These are phyloP conservation scores for Aspergillus taichungensis DNA, from an alignment of 495 filamentous ascomycete genomes.

Conservation along the genomic window DNA sequence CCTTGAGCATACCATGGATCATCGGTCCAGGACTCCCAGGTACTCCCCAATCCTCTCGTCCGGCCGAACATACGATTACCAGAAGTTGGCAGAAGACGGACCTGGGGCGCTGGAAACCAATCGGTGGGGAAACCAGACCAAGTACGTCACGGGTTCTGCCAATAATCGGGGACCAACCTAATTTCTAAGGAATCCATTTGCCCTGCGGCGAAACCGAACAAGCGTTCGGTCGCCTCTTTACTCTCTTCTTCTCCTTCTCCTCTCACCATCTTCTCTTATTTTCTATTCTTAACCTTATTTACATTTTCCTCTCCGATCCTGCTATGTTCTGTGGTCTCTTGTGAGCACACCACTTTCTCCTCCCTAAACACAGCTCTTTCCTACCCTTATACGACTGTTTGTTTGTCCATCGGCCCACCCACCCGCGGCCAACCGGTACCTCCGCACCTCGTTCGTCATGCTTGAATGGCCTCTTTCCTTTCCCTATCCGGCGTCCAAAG, in stretches of 20 bases:
- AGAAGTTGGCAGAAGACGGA: not conserved
- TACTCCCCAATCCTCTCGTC: no score
- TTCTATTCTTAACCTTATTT: slow-evolving; percentile 2
- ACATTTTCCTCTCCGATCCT: not conserved
- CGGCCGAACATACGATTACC: not conserved
- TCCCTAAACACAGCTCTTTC: no score
- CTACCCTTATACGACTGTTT: no score
- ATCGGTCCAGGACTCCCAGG: no score
- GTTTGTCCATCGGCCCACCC: not conserved
- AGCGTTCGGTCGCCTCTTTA: not conserved
- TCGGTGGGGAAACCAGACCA: not conserved
- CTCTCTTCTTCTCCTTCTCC: not conserved
- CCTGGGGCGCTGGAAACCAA: not conserved
- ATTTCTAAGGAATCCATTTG: not conserved
- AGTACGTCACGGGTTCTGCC: no score
- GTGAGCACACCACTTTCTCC: no score
- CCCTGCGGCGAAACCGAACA: not conserved
- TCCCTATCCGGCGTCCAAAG: slow-evolving; percentile 55
- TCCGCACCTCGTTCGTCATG: slow-evolving; percentile 17
- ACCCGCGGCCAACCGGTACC: slow-evolving; percentile 1
- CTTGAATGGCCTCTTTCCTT: slow-evolving; percentile 35
- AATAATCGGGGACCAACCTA: not conserved
- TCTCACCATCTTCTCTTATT: slow-evolving; percentile 1
- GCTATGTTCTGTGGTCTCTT: no score
- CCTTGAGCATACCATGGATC: not conserved